Base-by-base conservation (phyloP, 192 early-diverging fungal species). In the Umbelopsis sp. region DNA sequence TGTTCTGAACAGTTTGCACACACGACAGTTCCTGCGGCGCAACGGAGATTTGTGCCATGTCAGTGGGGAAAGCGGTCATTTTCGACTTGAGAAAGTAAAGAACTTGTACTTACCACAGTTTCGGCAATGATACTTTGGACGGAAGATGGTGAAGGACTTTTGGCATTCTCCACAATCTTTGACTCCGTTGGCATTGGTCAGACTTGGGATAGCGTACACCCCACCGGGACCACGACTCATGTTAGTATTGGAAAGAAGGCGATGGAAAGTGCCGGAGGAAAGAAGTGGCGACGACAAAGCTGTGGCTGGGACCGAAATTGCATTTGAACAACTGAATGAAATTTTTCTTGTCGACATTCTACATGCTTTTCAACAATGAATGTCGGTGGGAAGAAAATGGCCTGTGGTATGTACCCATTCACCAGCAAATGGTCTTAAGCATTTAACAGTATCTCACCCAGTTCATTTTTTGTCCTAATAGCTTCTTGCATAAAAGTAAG, bases 71-170 rank as follows among this genome's bases (percentile, higher is more conserved):
- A 30, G 27, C 12, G 12, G 16, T 67, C 23, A 27, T 12, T 49
- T 45, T 25, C 27, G 27, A 30, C 15, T 68, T 30, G 20, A 49
- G 3, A 27, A 6, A 35, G 16, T 11, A 20, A 45, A 51, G 46
- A 49, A 67, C 0, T 37, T 12, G 20, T 37, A 9, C 68, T 67
- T 79, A 80, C 78, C 78, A 45, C 78, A 80, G 50, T 80, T 80
- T 47, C 68, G 49, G 52, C 78, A 80, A 23, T 69, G 58, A 30
- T 80, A 73, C 69, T 80, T 75, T 75, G 69, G 74, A 20, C 68
- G 67, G 49, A 80, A 76, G n/a, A 80, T n/a, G 51, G 50, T 55
- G 35, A 80, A 80, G 0, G 44, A 41, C 4, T 41, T 47, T 37
- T 61, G 44, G 51, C 78, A 80, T 37, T 74, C 69, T 11, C 13